Evolutionary conservation across 2,329 filamentous ascomycete species (phyloP), one percentile per base, ranked within the genome.

Genomic region (Phaeoacremonium minimum): DNA sequence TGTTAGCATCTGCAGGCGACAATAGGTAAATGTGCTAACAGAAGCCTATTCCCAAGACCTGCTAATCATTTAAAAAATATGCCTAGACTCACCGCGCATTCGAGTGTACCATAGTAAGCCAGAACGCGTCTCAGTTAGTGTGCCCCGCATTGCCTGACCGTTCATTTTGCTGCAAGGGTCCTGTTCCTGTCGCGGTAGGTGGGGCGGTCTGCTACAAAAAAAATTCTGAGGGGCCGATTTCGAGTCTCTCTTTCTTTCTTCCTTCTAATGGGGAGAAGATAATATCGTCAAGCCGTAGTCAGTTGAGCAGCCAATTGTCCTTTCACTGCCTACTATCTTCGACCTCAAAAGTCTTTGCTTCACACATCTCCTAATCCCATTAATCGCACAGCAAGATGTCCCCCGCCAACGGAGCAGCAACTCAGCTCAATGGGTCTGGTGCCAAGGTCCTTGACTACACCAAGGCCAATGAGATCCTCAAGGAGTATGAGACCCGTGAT

Each of bases 401-500:
- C 63, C 71, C 80, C 55, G 69, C 77, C 58, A 87, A 86, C 66
- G 82, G 81, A 55, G 67, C 77, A 57, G 58, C 64, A 61, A n/a
- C n/a, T n/a, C n/a, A n/a, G n/a, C n/a, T n/a, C n/a, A 71, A 68
- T 57, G 61, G 65, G 56, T 51, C 72, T 49, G n/a, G n/a, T n/a
- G 64, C 69, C 50, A 67, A 81, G 63, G 71, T 83, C 58, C 71
- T 88, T 52, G 86, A 94, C 72, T 75, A 75, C 71, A 70, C 73
- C 58, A 83, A 73, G 57, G 93, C 91, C 46, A 68, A 90, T 46
- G 83, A 94, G 57, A 68, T 90, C 49, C 77, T 97, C 61, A 77
- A 85, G 62, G 80, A 91, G 57, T 96, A 95, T 65, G 61, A 82
- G 48, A 74, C 75, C 60, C 75, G 71, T 52, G 93, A 98, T 79